Evolutionary conservation across 345 rosid species (phyloP), one percentile per base, ranked within the genome.

Genomic region (Bretschneidera sinensis): DNA sequence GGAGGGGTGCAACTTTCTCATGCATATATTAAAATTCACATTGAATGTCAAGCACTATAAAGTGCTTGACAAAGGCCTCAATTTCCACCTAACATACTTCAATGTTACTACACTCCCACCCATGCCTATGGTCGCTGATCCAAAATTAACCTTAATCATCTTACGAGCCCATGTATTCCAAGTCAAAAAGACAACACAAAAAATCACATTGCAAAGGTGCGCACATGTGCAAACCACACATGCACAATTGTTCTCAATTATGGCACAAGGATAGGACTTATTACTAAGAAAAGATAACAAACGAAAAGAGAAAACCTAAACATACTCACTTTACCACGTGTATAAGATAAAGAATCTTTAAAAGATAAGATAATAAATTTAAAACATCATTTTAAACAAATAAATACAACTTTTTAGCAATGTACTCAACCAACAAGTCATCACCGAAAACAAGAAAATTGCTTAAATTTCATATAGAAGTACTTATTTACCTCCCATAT

Each of bases 401-500:
- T 43, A 47, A 23, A 54, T 11, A 13, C 51, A 63, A 2, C 24
- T 0, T 10, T 0, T 14, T 51, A 39, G 17, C n/a, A n/a, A n/a
- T n/a, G n/a, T n/a, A n/a, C n/a, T n/a, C n/a, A n/a, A n/a, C n/a
- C n/a, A n/a, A n/a, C n/a, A n/a, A n/a, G 11, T 17, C 45, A 5
- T 9, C 35, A 14, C 19, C 49, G 65, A 39, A 39, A 52, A 22
- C 10, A 17, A 17, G 17, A 11, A 1, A 22, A 9, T 1, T 50
- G 11, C 19, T 53, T 20, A 55, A 57, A 28, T 3, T 28, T 28
- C 22, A 17, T n/a, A n/a, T n/a, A n/a, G 7, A 28, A 62, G 35
- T 21, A 11, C 43, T 9, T 2, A 0, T 65, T n/a, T 75, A 87
- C 91, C 95, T 85, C 61, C 95, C 95, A 65, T 85, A 87, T 85